Evolutionary conservation across 108 stramenopile species (phyloP).

Genomic region (Cyclotella baltica): DNA sequence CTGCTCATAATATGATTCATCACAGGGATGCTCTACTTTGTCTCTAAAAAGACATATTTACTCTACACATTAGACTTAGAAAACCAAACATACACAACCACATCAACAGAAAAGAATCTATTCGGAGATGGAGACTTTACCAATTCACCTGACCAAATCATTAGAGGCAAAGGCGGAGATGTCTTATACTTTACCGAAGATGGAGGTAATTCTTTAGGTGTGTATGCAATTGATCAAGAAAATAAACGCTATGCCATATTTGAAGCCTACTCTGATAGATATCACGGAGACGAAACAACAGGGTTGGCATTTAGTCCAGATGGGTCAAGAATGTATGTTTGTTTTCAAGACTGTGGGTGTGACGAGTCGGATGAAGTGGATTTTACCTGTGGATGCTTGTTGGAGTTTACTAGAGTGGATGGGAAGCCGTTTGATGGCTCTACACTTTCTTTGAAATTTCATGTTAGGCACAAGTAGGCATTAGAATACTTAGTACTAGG

Average conservation of each 20-base stretch:
- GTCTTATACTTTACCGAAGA: constrained; percentile 74
- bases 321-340: constrained; percentile 48
- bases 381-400: constrained; percentile 38
- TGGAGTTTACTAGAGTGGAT: constrained; percentile 42
- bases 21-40: constrained; percentile 54
- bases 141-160: constrained; percentile 62
- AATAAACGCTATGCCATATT: constrained; percentile 48
- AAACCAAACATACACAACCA: constrained; percentile 22
- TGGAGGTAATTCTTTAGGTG: constrained; percentile 56
- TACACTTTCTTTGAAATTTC: background rate
- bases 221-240: constrained; percentile 42
- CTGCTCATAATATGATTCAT: too few species aligned
- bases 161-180: constrained; percentile 27
- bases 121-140: constrained; percentile 46
- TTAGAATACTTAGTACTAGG: too few species aligned
- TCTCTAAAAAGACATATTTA: constrained; percentile 42
- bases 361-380: constrained; percentile 16
- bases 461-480: too few species aligned
- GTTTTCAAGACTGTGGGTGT: constrained; percentile 45
- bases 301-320: constrained; percentile 77
- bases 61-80: constrained; percentile 55
- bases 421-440: constrained; percentile 39
- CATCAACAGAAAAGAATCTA: constrained; percentile 19
- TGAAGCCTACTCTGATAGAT: constrained; percentile 26
- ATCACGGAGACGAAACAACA: constrained; percentile 62